Evolutionary conservation across 2,329 filamentous ascomycete genomes (phyloP).

Genomic region (Phialocephala sp.): DNA sequence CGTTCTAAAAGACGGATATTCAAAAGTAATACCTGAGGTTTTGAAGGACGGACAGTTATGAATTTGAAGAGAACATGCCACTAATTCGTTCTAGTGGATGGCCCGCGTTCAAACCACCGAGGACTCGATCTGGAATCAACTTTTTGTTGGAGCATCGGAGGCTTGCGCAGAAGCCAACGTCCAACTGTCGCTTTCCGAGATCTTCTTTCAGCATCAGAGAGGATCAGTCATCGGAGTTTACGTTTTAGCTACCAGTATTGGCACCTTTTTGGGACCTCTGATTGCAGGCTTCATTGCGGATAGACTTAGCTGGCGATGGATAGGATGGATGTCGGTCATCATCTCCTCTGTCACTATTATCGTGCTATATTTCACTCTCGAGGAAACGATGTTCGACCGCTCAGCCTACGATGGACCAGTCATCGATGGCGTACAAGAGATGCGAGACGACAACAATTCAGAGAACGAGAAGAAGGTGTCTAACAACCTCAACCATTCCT

Average conservation of each 20-base stretch:
- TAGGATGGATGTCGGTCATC: conserved; percentile 57
- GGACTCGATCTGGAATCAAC: conserved; percentile 60
- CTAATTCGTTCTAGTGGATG: conserved; percentile 48
- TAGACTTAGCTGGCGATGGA: conserved; percentile 59
- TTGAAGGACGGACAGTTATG: no score
- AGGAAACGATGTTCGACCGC: conserved; percentile 58
- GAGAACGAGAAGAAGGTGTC: conserved; percentile 25
- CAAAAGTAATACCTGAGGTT: no score
- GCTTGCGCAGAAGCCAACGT: conserved; percentile 61
- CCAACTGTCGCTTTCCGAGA: conserved; percentile 61
- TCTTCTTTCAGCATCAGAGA: conserved; percentile 63
- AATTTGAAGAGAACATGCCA: no score
- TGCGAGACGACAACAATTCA: not conserved
- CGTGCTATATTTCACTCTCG: conserved; percentile 56
- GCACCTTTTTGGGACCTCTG: conserved; percentile 60
- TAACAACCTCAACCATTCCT: conserved; percentile 21
- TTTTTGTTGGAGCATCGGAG: conserved; percentile 63
- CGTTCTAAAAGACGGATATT: no score
- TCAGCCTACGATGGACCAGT: conserved; percentile 45
- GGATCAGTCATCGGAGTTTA: conserved; percentile 60
- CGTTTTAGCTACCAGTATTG: conserved; percentile 59
- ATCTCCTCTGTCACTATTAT: conserved; percentile 54
- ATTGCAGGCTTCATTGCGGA: conserved; percentile 57
- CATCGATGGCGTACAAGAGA: conserved; percentile 33
- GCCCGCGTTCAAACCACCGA: conserved; percentile 49